Base-by-base conservation (phyloP, 2,329 filamentous ascomycete genomes). In the Cladosporium sp. region DNA sequence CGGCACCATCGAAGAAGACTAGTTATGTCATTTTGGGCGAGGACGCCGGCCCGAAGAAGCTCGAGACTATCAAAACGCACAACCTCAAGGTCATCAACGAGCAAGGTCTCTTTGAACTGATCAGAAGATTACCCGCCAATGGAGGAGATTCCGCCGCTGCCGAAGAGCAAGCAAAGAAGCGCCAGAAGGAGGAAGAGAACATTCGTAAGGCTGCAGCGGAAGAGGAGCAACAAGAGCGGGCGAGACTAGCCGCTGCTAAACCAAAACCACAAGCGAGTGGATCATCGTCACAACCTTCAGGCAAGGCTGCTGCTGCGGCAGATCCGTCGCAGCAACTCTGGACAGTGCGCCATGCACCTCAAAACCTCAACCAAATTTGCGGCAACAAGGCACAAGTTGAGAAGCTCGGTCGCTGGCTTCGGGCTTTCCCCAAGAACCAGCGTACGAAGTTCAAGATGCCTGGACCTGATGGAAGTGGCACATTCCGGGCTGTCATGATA, bases 261-360 rank as follows among this genome's bases (percentile, higher is more conserved):
- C 58, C 66, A 4, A 68, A 66, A 47, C 58, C 66, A 4, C 32
- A 60, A 19, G 74, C 76, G 51, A 75, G 77, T 28, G 75, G 75
- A 55, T 74, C 75, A 37, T 74, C 75, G 37, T 68, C 70, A 45
- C 66, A 71, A 32, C 56, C 57, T 42, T 70, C 69, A 25, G 64
- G 62, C 48, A 69, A 69, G 48, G 63, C 62, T 13, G 12, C 25
- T 36, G 44, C 35, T n/a, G 67, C 80, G 28, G 71, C 75, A 9
- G 69, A 63, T 58, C 71, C 79, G 36, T 80, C 85, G 54, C 81
- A 84, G 59, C 86, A 90, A 64, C 79, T 99, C 1, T 96, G 94
- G 88, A 99, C 94, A 1, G 89, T 88, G 44, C 97, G 97, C 67
- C 97, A 99, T 73, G 94, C 94, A 0, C 94, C 94, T 2, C 89